phyloP scores from a whole-genome alignment of 2,329 filamentous ascomycete species.

The Zymoseptoria pseudotritici region DNA sequence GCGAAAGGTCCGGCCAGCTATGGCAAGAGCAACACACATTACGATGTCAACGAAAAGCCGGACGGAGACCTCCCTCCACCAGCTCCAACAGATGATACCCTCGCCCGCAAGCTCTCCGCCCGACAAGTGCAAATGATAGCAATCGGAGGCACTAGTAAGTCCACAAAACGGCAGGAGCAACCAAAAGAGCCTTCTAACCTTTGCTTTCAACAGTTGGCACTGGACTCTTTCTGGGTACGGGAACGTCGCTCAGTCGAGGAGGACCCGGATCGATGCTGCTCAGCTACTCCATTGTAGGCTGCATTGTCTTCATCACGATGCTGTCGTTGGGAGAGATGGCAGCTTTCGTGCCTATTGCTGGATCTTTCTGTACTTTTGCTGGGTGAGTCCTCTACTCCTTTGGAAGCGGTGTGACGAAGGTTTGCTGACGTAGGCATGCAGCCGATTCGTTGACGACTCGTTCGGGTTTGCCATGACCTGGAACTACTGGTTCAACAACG shows the following conservation, averaged over 20 bases:
- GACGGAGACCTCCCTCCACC: conserved; percentile 9
- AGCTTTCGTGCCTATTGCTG: conserved; percentile 67
- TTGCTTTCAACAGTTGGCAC: conserved; percentile 29
- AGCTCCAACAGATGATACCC: conserved; percentile 8
- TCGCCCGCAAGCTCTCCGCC: conserved; percentile 49
- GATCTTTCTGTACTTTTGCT: conserved; percentile 62
- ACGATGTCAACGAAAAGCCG: background rate
- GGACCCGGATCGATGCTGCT: conserved; percentile 61
- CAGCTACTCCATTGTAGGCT: conserved; percentile 60
- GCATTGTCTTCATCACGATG: conserved; percentile 74
- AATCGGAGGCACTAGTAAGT: conserved; percentile 54
- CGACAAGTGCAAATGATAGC: conserved; percentile 57
- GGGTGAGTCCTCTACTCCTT: conserved; percentile 48
- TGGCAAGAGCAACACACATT: background rate
- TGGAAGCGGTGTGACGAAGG: conserved; percentile 48
- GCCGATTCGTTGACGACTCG: conserved; percentile 66
- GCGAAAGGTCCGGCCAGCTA: background rate
- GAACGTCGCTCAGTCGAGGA: conserved; percentile 41
- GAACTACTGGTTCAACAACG: conserved; percentile 62
- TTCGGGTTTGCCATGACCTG: conserved; percentile 64
- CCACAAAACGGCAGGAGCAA: background rate
- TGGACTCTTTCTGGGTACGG: conserved; percentile 53
- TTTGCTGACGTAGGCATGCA: background rate
- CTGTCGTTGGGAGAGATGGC: conserved; percentile 76
- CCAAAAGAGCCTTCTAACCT: conserved; percentile 16